Evolutionary conservation across 2,329 filamentous ascomycete genomes (phyloP).

Genomic region (Alternaria sp.): DNA sequence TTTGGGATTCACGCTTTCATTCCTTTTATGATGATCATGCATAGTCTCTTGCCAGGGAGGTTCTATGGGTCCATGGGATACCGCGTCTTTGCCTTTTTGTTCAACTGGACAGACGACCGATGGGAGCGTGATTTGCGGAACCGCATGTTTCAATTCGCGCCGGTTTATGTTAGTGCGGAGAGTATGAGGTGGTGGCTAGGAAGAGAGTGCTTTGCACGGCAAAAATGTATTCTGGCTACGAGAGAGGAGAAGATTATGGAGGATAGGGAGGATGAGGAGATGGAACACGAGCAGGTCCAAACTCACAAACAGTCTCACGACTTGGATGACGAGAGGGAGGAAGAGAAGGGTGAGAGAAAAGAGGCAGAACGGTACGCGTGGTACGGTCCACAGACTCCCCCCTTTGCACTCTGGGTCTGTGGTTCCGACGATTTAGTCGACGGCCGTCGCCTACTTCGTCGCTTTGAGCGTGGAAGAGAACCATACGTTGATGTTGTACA

Average conservation of each 20-base stretch:
- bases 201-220: slow-evolving; percentile 80
- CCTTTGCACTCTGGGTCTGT: slow-evolving; percentile 87
- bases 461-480: slow-evolving; percentile 80
- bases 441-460: slow-evolving; percentile 74
- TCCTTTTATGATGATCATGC: slow-evolving; percentile 90
- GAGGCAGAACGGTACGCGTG: slow-evolving; percentile 66
- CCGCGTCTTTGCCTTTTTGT: slow-evolving; percentile 86
- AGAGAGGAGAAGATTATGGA: slow-evolving; percentile 72
- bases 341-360: slow-evolving; percentile 42
- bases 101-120: slow-evolving; percentile 82
- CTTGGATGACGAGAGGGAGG: slow-evolving; percentile 20
- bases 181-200: slow-evolving; percentile 97
- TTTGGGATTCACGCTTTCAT: slow-evolving; percentile 96
- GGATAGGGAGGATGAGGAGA: slow-evolving; percentile 57
- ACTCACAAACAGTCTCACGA: slow-evolving; percentile 17
- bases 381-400: slow-evolving; percentile 82
- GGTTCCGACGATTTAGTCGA: slow-evolving; percentile 87
- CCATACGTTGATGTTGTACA: slow-evolving; percentile 84
- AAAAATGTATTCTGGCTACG: slow-evolving; percentile 87
- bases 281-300: slow-evolving; percentile 31
- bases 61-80: slow-evolving; percentile 87
- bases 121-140: slow-evolving; percentile 84
- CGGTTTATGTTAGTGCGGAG: slow-evolving; percentile 88
- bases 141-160: slow-evolving; percentile 90
- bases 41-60: slow-evolving; percentile 67